Conservation (phyloP, 257 asterid genomes). For the Ophiorrhiza pumila region DNA sequence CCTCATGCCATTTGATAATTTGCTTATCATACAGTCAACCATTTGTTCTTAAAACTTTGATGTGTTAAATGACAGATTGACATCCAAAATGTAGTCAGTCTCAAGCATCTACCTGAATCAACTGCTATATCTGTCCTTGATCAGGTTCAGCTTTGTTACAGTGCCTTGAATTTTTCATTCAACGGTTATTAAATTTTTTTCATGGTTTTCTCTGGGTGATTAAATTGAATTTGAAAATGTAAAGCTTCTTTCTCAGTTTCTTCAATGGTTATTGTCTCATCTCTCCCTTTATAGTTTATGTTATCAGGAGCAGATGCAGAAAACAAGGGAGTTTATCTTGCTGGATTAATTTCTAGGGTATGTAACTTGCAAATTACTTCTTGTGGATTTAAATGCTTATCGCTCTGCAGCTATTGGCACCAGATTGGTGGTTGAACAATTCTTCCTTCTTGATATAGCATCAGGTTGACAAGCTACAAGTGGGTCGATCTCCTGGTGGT, state of each 20-base stretch:
- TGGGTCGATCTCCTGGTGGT: constrained; percentile 33
- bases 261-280: constrained; percentile 12
- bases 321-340: constrained; percentile 71
- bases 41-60: background rate
- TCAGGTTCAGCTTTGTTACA: constrained; percentile 51
- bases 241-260: constrained; percentile 6
- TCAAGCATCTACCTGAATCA: constrained; percentile 70
- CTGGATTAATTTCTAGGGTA: constrained; percentile 73
- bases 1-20: too few species aligned
- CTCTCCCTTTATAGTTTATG: constrained; percentile 60
- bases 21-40: background rate
- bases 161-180: background rate
- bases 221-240: background rate
- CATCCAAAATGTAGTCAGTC: constrained; percentile 49
- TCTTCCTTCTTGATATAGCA: constrained; percentile 37
- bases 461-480: constrained; percentile 42
- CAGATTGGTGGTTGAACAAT: constrained; percentile 6
- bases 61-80: constrained; percentile 60
- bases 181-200: constrained; percentile 9
- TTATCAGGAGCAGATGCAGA: constrained; percentile 64
- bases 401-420: constrained; percentile 12
- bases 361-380: constrained; percentile 20
- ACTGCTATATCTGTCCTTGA: constrained; percentile 78
- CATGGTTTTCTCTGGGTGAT: background rate
- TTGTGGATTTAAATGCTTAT: constrained; percentile 19